Base-by-base conservation (phyloP, 106 monocot species). In the Phalaenopsis aphrodite region DNA sequence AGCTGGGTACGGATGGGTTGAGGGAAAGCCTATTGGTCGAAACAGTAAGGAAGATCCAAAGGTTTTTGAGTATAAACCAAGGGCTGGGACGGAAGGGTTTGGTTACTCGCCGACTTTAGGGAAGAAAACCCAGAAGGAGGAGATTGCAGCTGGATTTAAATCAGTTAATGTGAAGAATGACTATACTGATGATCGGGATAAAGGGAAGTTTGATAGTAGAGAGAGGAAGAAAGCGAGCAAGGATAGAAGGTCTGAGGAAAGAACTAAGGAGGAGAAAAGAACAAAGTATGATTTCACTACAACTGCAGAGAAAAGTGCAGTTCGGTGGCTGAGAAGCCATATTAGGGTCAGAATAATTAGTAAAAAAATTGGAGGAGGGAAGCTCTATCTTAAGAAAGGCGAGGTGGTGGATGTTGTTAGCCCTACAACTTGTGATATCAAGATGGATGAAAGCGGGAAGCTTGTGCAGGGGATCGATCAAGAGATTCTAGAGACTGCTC, bases 331-430 rank as follows among this genome's bases (percentile, higher is more conserved):
- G 5, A 87, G 55, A n/a, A 99, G 91, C 80, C 93, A 95, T 42
- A 99, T 99, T 43, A 99, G 86, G 78, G 93, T 99, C 43, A 95
- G 93, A 74, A 66, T 99, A 21, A 81, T 99, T 48, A 95, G 93
- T 81, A 85, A 93, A 81, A 84, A 91, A 16, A 85, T 93, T 18
- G 91, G 82, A 81, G 71, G 84, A 10, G 96, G 96, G 49, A 88
- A 66, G 84, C 77, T 87, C 48, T 99, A 91, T 67, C 78, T 91
- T 79, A 91, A 95, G 88, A 99, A 99, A 77, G 99, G 99, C 23
- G 81, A 88, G 86, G 84, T 99, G 15, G 81, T 89, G 17, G 99
- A 99, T 85, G 99, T 99, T 24, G 88, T 95, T 14, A 88, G 91
- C 5, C 95, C 91, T n/a, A 88, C 85, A 49, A 86, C 77, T 0